phyloP scores from a whole-genome alignment of 176 grass and related monocot genomes.

The Elaeis guineensis region DNA sequence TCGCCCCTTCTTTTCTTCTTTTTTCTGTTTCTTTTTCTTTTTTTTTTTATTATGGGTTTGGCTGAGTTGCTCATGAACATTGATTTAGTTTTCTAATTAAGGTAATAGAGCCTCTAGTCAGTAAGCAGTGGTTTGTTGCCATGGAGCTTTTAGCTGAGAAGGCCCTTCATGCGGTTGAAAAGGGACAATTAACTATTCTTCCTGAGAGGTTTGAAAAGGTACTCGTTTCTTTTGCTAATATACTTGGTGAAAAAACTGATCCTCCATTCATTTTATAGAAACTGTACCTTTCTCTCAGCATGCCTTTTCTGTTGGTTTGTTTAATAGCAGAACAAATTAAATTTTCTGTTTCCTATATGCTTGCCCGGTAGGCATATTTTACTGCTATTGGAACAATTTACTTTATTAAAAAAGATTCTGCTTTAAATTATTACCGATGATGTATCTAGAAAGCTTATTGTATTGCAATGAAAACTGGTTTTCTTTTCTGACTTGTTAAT shows the following conservation, averaged over 20 bases:
- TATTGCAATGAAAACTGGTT: not conserved
- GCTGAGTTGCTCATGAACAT: constrained; percentile 20
- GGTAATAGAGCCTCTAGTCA: constrained; percentile 96
- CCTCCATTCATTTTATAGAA: no score
- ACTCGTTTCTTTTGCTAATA: not conserved
- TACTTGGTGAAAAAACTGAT: no score
- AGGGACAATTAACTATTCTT: constrained; percentile 80
- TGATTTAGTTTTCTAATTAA: constrained; percentile 25
- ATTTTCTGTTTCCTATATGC: no score
- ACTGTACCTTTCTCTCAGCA: no score
- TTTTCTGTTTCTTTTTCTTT: constrained; percentile 12
- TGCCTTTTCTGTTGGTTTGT: not conserved
- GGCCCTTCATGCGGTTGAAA: constrained; percentile 75
- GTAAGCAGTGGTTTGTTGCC: constrained; percentile 98
- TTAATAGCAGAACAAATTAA: not conserved
- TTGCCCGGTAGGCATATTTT: no score
- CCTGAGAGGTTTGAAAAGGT: constrained; percentile 99
- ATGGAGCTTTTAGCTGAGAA: constrained; percentile 95
- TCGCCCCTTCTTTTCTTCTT: no score
- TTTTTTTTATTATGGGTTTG: not conserved
- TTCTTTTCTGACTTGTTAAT: constrained; percentile 13
- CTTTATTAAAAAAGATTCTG: no score
- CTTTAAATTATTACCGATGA: no score
- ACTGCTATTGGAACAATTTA: no score
- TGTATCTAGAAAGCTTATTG: not conserved